Evolutionary conservation across 73 alveolate genomes (phyloP).

Genomic region (Paramecium biaurelia): DNA sequence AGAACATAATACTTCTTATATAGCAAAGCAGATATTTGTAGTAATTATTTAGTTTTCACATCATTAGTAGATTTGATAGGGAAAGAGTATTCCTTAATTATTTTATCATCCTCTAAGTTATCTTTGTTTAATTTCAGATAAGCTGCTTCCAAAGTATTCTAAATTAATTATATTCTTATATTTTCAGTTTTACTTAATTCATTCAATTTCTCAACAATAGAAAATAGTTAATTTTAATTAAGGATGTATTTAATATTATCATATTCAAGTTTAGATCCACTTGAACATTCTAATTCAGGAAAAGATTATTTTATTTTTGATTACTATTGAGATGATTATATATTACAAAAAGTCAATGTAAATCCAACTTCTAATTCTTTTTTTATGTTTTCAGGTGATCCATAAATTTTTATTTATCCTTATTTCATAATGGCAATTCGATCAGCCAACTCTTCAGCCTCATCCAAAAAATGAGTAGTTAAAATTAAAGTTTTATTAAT

Average conservation of each 20-base stretch:
- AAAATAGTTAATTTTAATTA: background rate
- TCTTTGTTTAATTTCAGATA: constrained; percentile 33
- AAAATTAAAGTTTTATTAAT: constrained; percentile 82
- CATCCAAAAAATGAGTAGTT: constrained; percentile 90
- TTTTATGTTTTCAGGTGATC: constrained; percentile 73
- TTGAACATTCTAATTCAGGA: background rate
- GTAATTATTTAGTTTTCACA: background rate
- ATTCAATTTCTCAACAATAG: background rate
- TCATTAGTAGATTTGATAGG: background rate
- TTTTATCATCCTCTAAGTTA: background rate
- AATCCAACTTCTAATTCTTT: constrained; percentile 80
- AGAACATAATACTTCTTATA: background rate
- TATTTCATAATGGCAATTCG: constrained; percentile 80
- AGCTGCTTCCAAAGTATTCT: constrained; percentile 38
- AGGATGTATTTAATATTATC: background rate
- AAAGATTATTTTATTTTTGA: background rate
- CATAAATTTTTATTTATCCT: constrained; percentile 73
- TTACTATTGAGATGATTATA: background rate
- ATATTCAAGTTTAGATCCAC: background rate
- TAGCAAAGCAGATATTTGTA: background rate
- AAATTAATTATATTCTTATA: background rate
- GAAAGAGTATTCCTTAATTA: background rate
- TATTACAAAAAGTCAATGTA: background rate
- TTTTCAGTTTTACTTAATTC: background rate
- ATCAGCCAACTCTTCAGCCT: constrained; percentile 88